Base-by-base conservation (phyloP, 2,329 filamentous ascomycete species). In the Raffaelea ambrosiae region DNA sequence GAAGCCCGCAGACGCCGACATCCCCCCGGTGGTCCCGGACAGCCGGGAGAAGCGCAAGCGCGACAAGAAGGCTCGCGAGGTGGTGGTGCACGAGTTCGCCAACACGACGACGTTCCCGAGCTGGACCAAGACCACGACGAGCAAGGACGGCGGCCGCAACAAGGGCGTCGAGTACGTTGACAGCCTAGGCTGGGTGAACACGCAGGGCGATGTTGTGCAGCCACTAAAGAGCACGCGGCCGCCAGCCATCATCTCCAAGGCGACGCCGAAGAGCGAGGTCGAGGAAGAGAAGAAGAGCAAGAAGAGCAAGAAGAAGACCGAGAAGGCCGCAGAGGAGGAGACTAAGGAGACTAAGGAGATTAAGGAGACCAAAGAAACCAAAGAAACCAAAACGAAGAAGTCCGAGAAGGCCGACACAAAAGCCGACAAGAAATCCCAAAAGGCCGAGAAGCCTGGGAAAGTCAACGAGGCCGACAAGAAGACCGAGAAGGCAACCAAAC, bases 171-270 rank as follows among this genome's bases (percentile, higher is more conserved):
- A 84, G 48, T 96, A 84, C 61, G 77, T 93, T 38, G 84, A 95
- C 47, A 89, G 85, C 20, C 83, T 86, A 58, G 91, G 91, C 1
- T 97, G 93, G 91, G 76, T 95, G 0, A 84, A 95, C 57, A 78
- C 81, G 52, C 71, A 83, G 16, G 90, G 90, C 5, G 79, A 83
- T 48, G 68, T 96, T 1, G 77, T 95, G 3, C 86, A 94, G 63
- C 65, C 64, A 9, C 70, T 61, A 58, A 29, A 72, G 64, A 49
- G 31, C 21, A 46, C 66, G 58, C 42, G 58, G 54, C 55, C 56
- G 9, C 55, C 53, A 3, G 52, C 56, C 14, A 56, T 57, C 16
- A 14, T 14, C 35, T 7, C 35, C 8, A 38, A 38, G 13, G 35
- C 35, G 9, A 63, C 13, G 13, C 40, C 41, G 13, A 38, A 39